These are phyloP conservation scores for Monosporozyma yasuniensis DNA, from an alignment of 805 yeast genomes.

Conservation along the genomic window DNA sequence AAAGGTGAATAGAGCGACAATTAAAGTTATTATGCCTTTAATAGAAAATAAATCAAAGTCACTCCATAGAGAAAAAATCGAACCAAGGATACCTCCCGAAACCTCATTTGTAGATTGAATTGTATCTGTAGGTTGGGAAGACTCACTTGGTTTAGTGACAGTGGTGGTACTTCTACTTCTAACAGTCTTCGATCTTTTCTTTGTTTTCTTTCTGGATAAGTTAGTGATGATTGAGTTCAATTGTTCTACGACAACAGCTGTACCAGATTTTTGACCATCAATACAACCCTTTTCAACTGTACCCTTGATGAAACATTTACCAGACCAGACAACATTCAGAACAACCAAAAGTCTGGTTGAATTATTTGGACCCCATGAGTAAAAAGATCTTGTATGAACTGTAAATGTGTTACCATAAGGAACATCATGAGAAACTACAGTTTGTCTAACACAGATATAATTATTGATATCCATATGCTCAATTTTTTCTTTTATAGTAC, in stretches of 20 bases:
- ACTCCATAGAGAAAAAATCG: conserved; percentile 5
- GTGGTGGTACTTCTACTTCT: neutral
- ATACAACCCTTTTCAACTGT: conserved; percentile 68
- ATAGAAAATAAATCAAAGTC: conserved; percentile 17
- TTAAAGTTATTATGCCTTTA: conserved; percentile 7
- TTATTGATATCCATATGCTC: conserved; percentile 41
- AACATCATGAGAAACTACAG: conserved; percentile 61
- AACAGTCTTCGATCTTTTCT: conserved; percentile 7
- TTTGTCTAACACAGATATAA: conserved; percentile 38
- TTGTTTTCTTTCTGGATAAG: conserved; percentile 2
- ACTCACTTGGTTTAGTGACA: neutral
- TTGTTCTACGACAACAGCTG: conserved; percentile 38
- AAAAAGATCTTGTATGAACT: conserved; percentile 49
- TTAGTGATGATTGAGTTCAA: conserved; percentile 24
- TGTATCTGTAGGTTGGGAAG: neutral
- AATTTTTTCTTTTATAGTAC: conserved; percentile 49
- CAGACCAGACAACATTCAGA: conserved; percentile 61
- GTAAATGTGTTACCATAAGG: conserved; percentile 65
- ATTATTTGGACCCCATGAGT: conserved; percentile 61
- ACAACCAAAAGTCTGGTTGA: conserved; percentile 46
- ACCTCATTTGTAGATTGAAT: neutral
- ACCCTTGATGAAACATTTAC: conserved; percentile 67
- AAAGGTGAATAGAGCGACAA: conserved; percentile 5
- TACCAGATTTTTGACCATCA: conserved; percentile 62
- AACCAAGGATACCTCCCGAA: neutral